Percentiles rank a stretch among this genome's conserved stretches.
Conservation (phyloP, 2,329 filamentous ascomycete species). For the Volutella citrinella region DNA sequence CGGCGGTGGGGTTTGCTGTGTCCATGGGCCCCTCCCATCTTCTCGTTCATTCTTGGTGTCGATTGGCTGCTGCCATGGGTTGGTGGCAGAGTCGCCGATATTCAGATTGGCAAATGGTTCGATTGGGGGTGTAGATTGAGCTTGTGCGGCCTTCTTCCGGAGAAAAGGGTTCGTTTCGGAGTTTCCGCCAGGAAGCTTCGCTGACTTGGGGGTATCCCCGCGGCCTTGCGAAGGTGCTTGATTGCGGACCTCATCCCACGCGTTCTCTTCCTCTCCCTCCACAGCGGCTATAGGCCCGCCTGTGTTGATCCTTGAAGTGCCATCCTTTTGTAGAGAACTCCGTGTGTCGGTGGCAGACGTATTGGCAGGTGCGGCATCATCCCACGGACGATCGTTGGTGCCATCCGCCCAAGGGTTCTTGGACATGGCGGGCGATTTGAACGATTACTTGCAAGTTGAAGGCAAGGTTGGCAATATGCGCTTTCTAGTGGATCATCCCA, state of each 20-base stretch:
- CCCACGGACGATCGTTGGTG: conserved; percentile 19
- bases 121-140: conserved; percentile 26
- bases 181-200: conserved; percentile 32
- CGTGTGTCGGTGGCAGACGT: too few species aligned
- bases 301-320: too few species aligned
- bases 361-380: conserved; percentile 21
- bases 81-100: conserved; percentile 38
- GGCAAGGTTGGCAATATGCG: conserved; percentile 5
- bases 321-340: too few species aligned
- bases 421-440: conserved; percentile 11
- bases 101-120: conserved; percentile 41
- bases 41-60: conserved; percentile 23
- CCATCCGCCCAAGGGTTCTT: conserved; percentile 25
- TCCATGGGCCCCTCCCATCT: conserved; percentile 27
- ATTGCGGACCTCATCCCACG: conserved; percentile 28
- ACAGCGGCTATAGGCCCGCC: conserved; percentile 22
- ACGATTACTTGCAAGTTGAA: conserved; percentile 4
- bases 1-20: conserved; percentile 26
- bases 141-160: conserved; percentile 41
- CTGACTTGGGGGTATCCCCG: conserved; percentile 12
- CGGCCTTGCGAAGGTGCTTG: too few species aligned
- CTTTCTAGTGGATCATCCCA: conserved; percentile 9
- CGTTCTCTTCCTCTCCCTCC: conserved; percentile 28
- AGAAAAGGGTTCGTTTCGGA: conserved; percentile 52
- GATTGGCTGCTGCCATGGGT: conserved; percentile 31